Evolutionary conservation across 768 basidiomycete genomes (phyloP).

Genomic region (Dioszegia hungarica): DNA sequence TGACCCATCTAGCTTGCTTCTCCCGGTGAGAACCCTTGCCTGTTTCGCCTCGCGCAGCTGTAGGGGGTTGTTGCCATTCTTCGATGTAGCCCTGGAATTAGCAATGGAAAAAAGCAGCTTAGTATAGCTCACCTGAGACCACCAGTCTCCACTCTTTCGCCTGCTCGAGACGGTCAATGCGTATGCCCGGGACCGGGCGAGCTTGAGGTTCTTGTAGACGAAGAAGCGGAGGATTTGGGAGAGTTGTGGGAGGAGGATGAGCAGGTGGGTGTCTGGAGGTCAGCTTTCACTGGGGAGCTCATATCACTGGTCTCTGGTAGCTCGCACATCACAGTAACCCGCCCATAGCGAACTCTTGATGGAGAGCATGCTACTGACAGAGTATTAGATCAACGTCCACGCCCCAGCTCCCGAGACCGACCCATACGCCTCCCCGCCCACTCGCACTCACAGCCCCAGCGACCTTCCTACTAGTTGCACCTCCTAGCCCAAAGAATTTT

Average conservation of each 20-base stretch:
- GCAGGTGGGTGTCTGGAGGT: slow-evolving; percentile 62
- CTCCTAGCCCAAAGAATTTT: slow-evolving; percentile 22
- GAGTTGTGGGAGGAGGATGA: slow-evolving; percentile 69
- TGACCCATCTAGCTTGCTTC: slow-evolving; percentile 31
- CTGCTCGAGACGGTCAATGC: slow-evolving; percentile 76
- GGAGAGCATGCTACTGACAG: slow-evolving; percentile 17
- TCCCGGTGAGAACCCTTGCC: slow-evolving; percentile 16
- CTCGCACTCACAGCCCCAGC: slow-evolving; percentile 17
- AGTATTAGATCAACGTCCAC: slow-evolving; percentile 30
- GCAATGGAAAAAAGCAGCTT: neutral
- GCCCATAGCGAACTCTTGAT: neutral
- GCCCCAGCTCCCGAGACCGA: slow-evolving; percentile 18
- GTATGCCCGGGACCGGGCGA: slow-evolving; percentile 59
- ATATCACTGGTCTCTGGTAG: too few species aligned
- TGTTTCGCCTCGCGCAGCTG: slow-evolving; percentile 6
- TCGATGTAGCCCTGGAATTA: slow-evolving; percentile 43
- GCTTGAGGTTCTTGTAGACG: slow-evolving; percentile 72
- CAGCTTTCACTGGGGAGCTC: too few species aligned
- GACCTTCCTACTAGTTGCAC: slow-evolving; percentile 9
- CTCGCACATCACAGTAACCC: neutral
- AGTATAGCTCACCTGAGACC: slow-evolving; percentile 51
- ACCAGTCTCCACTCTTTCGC: slow-evolving; percentile 76
- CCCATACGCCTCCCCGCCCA: slow-evolving; percentile 15
- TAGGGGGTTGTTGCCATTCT: slow-evolving; percentile 47
- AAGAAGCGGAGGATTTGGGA: slow-evolving; percentile 75